Evolutionary conservation across 108 stramenopile genomes (phyloP).

Genomic region (Pseudonitzschia multistriata): DNA sequence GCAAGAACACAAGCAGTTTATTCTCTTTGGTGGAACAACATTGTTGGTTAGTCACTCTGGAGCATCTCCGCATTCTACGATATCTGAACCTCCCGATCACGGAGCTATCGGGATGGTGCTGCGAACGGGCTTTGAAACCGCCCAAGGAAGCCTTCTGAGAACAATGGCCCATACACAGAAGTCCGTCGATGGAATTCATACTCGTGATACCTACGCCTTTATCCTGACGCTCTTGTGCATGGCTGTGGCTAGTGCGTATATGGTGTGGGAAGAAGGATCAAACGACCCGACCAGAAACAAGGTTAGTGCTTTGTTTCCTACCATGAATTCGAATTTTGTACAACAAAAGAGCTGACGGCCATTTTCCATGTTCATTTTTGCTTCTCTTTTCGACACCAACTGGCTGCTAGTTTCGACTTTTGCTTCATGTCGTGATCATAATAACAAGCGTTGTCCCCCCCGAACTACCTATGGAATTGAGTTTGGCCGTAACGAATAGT

Average conservation of each 20-base stretch:
- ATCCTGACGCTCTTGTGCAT: constrained; percentile 83
- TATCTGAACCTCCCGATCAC: constrained; percentile 53
- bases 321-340: too few relatives aligned
- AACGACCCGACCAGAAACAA: constrained; percentile 75
- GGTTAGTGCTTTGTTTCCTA: neutral
- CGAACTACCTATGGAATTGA: constrained; percentile 96
- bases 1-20: constrained; percentile 61
- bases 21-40: constrained; percentile 86
- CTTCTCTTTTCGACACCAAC: neutral
- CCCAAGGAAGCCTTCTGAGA: constrained; percentile 91
- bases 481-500: constrained; percentile 92
- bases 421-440: constrained; percentile 96
- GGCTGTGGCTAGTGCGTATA: constrained; percentile 79
- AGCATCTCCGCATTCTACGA: constrained; percentile 38
- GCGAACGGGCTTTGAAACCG: constrained; percentile 93
- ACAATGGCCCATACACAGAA: constrained; percentile 86
- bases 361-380: too few relatives aligned
- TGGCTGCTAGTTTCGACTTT: constrained; percentile 70
- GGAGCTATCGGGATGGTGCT: constrained; percentile 87
- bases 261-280: constrained; percentile 82
- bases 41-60: constrained; percentile 53
- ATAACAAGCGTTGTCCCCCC: constrained; percentile 86
- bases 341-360: too few relatives aligned
- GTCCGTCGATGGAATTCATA: constrained; percentile 70
- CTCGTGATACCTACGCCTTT: constrained; percentile 89